phyloP scores from a whole-genome alignment of 139 green algal species.

The Monoraphidium neglectum region DNA sequence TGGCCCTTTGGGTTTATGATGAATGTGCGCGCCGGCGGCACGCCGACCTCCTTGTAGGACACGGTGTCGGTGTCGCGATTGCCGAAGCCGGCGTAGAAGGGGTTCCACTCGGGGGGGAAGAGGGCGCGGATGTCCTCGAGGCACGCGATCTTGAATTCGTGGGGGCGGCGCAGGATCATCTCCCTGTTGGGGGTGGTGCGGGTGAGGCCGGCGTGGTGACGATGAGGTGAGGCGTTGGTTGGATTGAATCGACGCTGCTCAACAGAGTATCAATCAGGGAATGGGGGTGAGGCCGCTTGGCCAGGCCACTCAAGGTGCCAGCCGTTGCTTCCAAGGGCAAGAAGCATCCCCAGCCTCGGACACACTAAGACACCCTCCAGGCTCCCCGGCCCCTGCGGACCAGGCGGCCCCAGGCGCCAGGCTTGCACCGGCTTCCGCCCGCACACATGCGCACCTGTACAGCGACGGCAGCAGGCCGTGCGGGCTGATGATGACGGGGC shows the following conservation, averaged over 20 bases:
- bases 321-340: too few species aligned
- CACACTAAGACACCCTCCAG: too few species aligned
- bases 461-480: constrained; percentile 91
- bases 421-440: background rate
- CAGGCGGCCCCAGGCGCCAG: too few species aligned
- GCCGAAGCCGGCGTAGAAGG: constrained; percentile 94
- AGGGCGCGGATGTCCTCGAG: constrained; percentile 84
- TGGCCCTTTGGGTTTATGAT: constrained; percentile 91
- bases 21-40: constrained; percentile 82
- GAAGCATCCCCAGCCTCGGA: too few species aligned
- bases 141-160: constrained; percentile 96
- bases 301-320: too few species aligned
- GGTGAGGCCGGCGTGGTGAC: too few species aligned
- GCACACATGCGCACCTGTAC: constrained; percentile 64
- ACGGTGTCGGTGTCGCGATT: constrained; percentile 95
- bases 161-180: constrained; percentile 84
- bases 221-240: too few species aligned
- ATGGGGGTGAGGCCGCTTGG: too few species aligned
- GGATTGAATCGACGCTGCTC: too few species aligned
- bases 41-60: constrained; percentile 84
- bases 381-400: too few species aligned
- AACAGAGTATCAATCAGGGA: too few species aligned
- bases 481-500: constrained; percentile 94
- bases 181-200: constrained; percentile 39
- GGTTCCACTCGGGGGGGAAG: constrained; percentile 87